Evolutionary conservation across 2,329 filamentous ascomycete species (phyloP), one percentile per base, ranked within the genome.

Genomic region (Camillea tinctor): DNA sequence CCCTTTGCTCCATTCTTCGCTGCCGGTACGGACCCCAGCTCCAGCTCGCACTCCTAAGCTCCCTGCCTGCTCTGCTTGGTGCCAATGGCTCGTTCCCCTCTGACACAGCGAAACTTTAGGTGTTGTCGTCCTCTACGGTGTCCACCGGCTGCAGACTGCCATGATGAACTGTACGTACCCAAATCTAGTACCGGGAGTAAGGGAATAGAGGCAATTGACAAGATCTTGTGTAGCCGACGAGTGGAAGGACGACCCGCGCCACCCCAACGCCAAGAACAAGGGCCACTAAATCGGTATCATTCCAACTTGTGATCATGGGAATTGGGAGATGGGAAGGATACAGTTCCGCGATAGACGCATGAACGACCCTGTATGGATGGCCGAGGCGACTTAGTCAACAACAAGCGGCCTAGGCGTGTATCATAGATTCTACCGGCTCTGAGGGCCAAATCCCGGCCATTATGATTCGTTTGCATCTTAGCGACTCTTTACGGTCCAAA

Each of bases 171-270:
- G 94, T 98, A 87, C 66, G 78, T 73, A 59, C 59, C 22, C 54
- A 6, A 44, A 44, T 44, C n/a, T 3, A 52, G 11, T 20, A 44
- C 24, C 21, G 23, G 19, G 48, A 54, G 48, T 11, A n/a, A 22
- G 30, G 20, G 15, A 54, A 57, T 54, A 54, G 36, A 55, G 54
- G 50, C 60, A 61, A 50, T 61, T 61, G 26, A 61, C 59, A 65
- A 54, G 6, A 30, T 9, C 26, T 54, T 50, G 53, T 54, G 66
- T 71, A 98, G 94, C 88, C 82, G 91, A 91, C 72, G 92, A 98
- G 83, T 97, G 86, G 87, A 96, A 93, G 88, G 96, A 97, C 84
- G 94, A 98, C 81, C 92, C 93, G 69, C 88, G 93, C 79, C 97
- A 97, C 86, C 88, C 88, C 68, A 81, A 83, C 71, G 78, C 77